Conservation (phyloP, 208 protist genomes). For the Trypanosoma rangeli region DNA sequence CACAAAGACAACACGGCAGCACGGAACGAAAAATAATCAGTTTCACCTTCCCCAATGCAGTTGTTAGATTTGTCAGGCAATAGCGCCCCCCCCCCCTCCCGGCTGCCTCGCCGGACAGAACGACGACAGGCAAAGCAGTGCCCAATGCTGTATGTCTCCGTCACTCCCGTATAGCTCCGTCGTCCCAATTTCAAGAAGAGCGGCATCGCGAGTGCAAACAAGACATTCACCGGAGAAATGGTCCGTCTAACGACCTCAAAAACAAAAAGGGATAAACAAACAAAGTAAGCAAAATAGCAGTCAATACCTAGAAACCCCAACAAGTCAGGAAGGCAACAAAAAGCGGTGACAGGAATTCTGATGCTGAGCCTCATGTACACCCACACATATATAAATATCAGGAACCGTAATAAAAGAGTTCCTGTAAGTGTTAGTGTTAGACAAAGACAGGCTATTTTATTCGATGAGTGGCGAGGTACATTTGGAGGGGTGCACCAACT, state of each 20-base stretch:
- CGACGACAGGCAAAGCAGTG: background rate
- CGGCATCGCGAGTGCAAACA: background rate
- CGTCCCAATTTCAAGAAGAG: background rate
- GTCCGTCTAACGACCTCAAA: background rate
- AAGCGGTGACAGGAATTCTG: background rate
- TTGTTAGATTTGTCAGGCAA: background rate
- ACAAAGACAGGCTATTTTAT: background rate
- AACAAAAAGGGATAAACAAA: background rate
- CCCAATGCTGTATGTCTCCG: background rate
- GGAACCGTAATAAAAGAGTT: background rate
- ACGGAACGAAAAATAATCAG: constrained; percentile 30
- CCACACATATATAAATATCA: background rate
- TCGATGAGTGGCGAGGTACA: background rate
- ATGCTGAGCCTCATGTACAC: background rate
- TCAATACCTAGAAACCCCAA: background rate
- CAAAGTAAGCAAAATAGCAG: background rate
- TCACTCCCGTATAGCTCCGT: background rate
- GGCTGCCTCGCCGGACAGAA: background rate
- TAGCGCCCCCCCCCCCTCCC: background rate
- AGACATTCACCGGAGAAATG: background rate
- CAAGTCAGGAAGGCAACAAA: background rate
- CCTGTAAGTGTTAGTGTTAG: background rate
- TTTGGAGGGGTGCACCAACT: background rate
- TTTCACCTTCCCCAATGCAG: background rate
- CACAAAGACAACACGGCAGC: constrained; percentile 36